Conservation (phyloP, 1,284 basidiomycete species). For the Trichosporon ovoides region DNA sequence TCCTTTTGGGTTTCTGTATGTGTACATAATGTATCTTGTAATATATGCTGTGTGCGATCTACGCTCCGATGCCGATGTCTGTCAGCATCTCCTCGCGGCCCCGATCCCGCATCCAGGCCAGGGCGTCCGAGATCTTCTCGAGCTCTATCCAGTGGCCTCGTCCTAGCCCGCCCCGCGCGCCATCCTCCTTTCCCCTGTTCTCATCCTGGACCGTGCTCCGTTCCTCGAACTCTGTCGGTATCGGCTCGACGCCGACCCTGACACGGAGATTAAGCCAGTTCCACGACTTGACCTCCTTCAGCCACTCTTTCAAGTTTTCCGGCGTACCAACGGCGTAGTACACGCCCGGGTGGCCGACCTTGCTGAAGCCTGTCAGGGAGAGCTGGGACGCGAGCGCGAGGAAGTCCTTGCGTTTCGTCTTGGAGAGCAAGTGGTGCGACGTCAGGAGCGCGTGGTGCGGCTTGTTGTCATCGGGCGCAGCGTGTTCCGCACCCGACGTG, state of each 20-base stretch:
- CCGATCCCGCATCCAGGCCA: constrained; percentile 58
- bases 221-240: constrained; percentile 16
- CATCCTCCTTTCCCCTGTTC: constrained; percentile 23
- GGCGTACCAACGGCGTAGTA: constrained; percentile 62
- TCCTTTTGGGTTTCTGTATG: constrained; percentile 3
- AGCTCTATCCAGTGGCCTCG: constrained; percentile 54
- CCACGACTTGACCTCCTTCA: constrained; percentile 64
- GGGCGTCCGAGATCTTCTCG: constrained; percentile 63
- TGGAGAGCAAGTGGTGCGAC: constrained; percentile 67
- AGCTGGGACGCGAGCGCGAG: constrained; percentile 59
- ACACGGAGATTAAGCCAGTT: constrained; percentile 68
- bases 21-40: constrained; percentile 2
- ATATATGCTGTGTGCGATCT: neutral
- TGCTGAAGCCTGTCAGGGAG: constrained; percentile 61
- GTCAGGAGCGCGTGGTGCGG: constrained; percentile 61
- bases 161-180: constrained; percentile 34
- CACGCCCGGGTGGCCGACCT: constrained; percentile 66
- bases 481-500: neutral
- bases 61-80: constrained; percentile 60
- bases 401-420: constrained; percentile 62
- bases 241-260: constrained; percentile 50
- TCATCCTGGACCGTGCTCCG: constrained; percentile 45
- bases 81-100: constrained; percentile 57
- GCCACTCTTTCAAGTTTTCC: constrained; percentile 59
- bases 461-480: neutral